Evolutionary conservation across 345 rosid species (phyloP).

Genomic region (Hibiscus trionum): DNA sequence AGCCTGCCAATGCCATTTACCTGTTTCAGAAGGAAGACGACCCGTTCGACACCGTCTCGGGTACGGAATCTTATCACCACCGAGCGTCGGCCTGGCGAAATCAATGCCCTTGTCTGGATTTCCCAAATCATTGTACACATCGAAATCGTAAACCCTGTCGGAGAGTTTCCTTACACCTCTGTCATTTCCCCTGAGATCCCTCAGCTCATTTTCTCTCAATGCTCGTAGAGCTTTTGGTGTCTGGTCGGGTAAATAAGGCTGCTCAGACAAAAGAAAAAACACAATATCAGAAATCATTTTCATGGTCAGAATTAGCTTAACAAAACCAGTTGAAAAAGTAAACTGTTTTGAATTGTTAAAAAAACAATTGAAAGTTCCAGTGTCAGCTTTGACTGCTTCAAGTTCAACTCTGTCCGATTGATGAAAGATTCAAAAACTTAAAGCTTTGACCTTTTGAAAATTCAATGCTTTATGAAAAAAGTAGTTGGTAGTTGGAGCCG

Average conservation of each 20-base stretch:
- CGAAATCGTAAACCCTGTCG: constrained; percentile 75
- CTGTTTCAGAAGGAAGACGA: constrained; percentile 51
- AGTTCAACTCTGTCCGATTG: constrained; percentile 13
- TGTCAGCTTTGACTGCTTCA: constrained; percentile 20
- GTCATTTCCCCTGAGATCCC: constrained; percentile 56
- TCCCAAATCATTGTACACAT: constrained; percentile 86
- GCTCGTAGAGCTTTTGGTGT: constrained; percentile 71
- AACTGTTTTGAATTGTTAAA: background rate
- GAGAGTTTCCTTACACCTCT: constrained; percentile 68
- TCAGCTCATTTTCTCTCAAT: constrained; percentile 66
- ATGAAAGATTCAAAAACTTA: constrained; percentile 7
- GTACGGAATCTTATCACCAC: constrained; percentile 60
- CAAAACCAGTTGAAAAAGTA: background rate
- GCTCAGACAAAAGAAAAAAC: constrained; percentile 11
- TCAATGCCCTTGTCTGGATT: constrained; percentile 71
- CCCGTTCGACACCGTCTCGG: constrained; percentile 97
- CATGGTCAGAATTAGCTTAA: background rate
- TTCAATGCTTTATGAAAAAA: background rate
- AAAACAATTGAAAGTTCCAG: background rate
- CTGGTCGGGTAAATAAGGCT: constrained; percentile 83
- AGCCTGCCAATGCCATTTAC: constrained; percentile 17
- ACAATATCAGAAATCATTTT: background rate
- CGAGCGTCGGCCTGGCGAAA: constrained; percentile 59
- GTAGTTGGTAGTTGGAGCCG: background rate
- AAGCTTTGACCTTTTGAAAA: constrained; percentile 14